Evolutionary conservation across 2,329 filamentous ascomycete species (phyloP).

Genomic region (Pezicula radicicola): DNA sequence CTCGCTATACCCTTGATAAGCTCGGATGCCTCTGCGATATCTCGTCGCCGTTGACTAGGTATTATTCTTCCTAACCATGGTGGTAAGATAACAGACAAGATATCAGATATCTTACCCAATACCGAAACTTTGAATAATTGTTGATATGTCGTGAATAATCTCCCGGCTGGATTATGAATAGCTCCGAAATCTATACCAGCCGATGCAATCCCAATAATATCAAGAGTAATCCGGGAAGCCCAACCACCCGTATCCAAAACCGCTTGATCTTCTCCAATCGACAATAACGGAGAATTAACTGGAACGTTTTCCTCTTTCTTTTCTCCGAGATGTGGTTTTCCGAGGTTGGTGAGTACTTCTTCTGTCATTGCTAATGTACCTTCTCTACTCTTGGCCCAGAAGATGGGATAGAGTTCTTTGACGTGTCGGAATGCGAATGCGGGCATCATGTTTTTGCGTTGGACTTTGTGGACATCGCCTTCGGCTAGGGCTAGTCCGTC

Average conservation of each 20-base stretch:
- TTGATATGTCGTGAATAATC: conserved; percentile 53
- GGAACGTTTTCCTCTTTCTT: background rate
- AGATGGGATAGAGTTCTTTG: conserved; percentile 76
- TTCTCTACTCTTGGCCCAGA: conserved; percentile 73
- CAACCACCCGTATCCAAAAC: conserved; percentile 34
- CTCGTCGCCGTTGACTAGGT: conserved; percentile 64
- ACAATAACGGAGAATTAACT: too few relatives aligned
- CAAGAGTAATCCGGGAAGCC: conserved; percentile 63
- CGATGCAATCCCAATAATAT: conserved; percentile 69
- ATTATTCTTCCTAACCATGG: conserved; percentile 54
- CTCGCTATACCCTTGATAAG: conserved; percentile 49
- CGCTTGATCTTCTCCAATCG: background rate
- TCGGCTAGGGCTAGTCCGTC: conserved; percentile 73
- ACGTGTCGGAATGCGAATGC: conserved; percentile 79
- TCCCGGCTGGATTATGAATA: conserved; percentile 54
- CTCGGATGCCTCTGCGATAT: conserved; percentile 48
- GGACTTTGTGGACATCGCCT: conserved; percentile 78
- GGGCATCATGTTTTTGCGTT: conserved; percentile 73
- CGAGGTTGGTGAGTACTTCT: background rate
- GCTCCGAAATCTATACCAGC: conserved; percentile 66
- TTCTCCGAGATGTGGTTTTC: background rate
- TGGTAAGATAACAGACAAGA: conserved; percentile 58
- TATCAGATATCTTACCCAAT: conserved; percentile 47
- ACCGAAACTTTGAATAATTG: conserved; percentile 46
- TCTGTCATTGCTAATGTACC: conserved; percentile 57